Evolutionary conservation across 148 eudicot species (phyloP).

Genomic region (Persicaria tinctoria): DNA sequence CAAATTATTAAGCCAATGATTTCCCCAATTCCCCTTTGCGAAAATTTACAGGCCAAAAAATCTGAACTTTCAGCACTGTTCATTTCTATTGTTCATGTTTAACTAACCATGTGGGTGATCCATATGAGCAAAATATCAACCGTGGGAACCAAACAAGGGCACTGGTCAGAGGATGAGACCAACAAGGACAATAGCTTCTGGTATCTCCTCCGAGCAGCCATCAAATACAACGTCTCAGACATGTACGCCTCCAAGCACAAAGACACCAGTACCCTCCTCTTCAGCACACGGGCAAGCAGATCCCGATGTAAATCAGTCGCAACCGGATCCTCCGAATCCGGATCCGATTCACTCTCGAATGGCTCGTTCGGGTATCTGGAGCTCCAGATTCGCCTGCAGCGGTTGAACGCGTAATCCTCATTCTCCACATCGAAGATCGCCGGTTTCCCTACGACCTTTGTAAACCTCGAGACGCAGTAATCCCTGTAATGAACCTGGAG

Average conservation of each 20-base stretch:
- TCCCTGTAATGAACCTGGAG: slow-evolving; percentile 56
- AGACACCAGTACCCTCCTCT: slow-evolving; percentile 34
- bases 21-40: not conserved
- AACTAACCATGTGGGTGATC: slow-evolving; percentile 66
- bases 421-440: slow-evolving; percentile 69
- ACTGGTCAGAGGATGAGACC: slow-evolving; percentile 27
- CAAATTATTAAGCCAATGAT: not conserved
- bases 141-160: slow-evolving; percentile 48
- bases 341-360: slow-evolving; percentile 53
- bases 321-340: slow-evolving; percentile 11
- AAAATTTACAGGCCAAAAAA: not conserved
- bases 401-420: slow-evolving; percentile 66
- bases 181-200: slow-evolving; percentile 40
- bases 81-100: not conserved
- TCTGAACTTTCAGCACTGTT: not conserved
- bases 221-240: slow-evolving; percentile 50
- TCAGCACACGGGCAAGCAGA: slow-evolving; percentile 37
- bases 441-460: slow-evolving; percentile 72
- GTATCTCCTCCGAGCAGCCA: slow-evolving; percentile 58
- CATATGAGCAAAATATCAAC: slow-evolving; percentile 64
- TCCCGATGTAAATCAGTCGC: slow-evolving; percentile 18
- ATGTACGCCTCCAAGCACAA: slow-evolving; percentile 43
- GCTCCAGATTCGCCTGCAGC: slow-evolving; percentile 74
- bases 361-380: slow-evolving; percentile 63
- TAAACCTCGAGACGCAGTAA: slow-evolving; percentile 64